A percentile compares a stretch with the other conserved stretches of the same genome.
These are phyloP conservation scores for Adenanthera pavonina DNA, from an alignment of 306 rosid genomes.

Conservation along the genomic window DNA sequence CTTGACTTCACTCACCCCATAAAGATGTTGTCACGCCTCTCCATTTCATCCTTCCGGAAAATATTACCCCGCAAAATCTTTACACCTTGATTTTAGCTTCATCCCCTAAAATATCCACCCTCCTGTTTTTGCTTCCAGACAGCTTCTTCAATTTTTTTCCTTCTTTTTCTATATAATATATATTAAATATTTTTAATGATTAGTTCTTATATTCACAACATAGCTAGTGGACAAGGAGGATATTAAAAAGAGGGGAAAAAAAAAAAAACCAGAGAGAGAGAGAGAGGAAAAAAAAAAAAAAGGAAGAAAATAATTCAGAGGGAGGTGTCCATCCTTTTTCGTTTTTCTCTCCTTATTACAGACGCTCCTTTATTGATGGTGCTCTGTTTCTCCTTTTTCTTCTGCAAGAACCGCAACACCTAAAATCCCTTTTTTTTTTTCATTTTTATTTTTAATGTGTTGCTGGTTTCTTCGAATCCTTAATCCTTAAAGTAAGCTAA, in stretches of 20 bases:
- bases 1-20: background rate
- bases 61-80: constrained; percentile 37
- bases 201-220: background rate
- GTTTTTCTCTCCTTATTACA: constrained; percentile 48
- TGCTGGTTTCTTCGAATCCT: constrained; percentile 59
- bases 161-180: background rate
- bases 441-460: constrained; percentile 25
- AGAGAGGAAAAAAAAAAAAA: background rate
- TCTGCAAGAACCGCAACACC: constrained; percentile 61
- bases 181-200: background rate
- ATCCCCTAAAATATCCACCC: constrained; percentile 31
- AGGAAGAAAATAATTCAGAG: constrained; percentile 33
- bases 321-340: constrained; percentile 47
- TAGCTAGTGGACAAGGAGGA: constrained; percentile 11
- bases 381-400: constrained; percentile 67
- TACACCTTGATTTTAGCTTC: constrained; percentile 39
- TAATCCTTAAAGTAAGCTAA: constrained; percentile 55
- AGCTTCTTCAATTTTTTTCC: background rate
- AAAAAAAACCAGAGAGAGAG: background rate
- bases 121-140: background rate
- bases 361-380: constrained; percentile 59
- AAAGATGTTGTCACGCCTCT: background rate
- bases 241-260: background rate
- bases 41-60: background rate
- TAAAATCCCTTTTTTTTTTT: constrained; percentile 61